Evolutionary conservation across 2,329 filamentous ascomycete genomes (phyloP).

Genomic region (Penicillium sp.): DNA sequence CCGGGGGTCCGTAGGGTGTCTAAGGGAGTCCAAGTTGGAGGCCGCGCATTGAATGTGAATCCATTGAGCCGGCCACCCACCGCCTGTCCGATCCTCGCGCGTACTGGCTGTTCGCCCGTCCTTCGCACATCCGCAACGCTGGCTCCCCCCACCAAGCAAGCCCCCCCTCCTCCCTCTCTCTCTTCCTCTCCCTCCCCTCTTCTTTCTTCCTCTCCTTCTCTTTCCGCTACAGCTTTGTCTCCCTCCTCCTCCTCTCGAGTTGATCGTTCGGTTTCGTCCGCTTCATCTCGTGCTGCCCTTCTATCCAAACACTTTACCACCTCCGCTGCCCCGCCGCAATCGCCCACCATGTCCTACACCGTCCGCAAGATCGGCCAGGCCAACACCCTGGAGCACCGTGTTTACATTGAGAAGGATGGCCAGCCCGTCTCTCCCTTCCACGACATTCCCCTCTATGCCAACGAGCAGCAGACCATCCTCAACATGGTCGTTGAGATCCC

Average conservation of each 20-base stretch:
- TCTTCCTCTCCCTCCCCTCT: no score
- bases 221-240: constrained; percentile 26
- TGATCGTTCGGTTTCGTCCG: no score
- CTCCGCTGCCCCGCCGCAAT: no score
- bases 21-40: no score
- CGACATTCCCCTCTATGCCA: constrained; percentile 96
- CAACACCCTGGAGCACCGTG: constrained; percentile 91
- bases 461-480: constrained; percentile 85
- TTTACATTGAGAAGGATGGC: constrained; percentile 98
- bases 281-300: constrained; percentile 34
- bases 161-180: no score
- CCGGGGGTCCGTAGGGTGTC: no score
- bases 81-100: no score
- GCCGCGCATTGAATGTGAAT: no score
- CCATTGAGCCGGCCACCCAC: no score
- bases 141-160: constrained; percentile 39
- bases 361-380: constrained; percentile 79
- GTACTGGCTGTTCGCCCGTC: no score
- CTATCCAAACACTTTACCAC: constrained; percentile 45
- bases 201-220: no score
- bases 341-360: constrained; percentile 50
- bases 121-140: constrained; percentile 34
- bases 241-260: constrained; percentile 23
- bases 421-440: constrained; percentile 89
- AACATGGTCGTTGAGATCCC: constrained; percentile 99